Conservation (phyloP, 192 early-diverging fungal species). For the Obelidium mucronatum region DNA sequence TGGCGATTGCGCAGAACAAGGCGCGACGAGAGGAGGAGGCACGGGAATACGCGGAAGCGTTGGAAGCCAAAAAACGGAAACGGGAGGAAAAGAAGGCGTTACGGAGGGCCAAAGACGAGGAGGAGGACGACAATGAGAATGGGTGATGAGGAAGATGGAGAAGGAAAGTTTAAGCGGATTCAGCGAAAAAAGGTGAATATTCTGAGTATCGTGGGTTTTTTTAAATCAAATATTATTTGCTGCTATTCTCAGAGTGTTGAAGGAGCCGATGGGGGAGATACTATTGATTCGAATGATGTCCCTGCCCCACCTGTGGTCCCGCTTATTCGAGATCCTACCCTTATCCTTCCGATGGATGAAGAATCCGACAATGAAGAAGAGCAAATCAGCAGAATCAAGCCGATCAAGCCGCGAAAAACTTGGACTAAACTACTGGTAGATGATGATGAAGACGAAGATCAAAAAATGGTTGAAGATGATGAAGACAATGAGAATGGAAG, state of each 20-base stretch:
- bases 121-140: not conserved
- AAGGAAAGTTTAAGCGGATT: not conserved
- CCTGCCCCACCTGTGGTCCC: not conserved
- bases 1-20: constrained; percentile 7
- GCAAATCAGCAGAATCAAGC: not conserved
- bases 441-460: not conserved
- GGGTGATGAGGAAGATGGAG: not conserved
- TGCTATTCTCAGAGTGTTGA: no score
- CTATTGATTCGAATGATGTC: not conserved
- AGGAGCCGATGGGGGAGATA: not conserved
- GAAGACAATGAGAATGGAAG: constrained; percentile 8
- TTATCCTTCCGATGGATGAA: constrained; percentile 3
- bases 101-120: not conserved
- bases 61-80: constrained; percentile 15
- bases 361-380: not conserved
- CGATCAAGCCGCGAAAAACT: not conserved
- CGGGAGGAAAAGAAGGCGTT: constrained; percentile 2
- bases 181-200: not conserved
- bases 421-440: not conserved
- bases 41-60: constrained; percentile 22
- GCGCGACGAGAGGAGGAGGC: constrained; percentile 19
- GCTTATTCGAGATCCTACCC: not conserved
- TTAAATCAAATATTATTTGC: no score
- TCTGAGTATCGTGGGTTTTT: no score
- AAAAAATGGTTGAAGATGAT: not conserved